These are phyloP conservation scores for Prunella vulgaris DNA, from an alignment of 257 asterid species.

Conservation along the genomic window DNA sequence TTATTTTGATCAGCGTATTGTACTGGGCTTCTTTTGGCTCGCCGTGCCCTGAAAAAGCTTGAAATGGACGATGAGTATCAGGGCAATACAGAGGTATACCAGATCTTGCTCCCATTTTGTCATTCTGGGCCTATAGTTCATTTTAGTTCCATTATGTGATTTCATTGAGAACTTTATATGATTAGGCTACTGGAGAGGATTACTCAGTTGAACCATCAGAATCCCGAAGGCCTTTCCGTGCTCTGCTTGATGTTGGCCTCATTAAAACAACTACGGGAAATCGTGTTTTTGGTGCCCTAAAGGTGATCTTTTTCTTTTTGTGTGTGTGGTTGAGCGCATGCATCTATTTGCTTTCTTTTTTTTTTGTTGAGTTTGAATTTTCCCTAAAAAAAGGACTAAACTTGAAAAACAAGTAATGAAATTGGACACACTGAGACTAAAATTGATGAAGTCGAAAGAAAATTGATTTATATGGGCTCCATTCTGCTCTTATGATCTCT, in stretches of 20 bases:
- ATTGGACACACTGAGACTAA: too few relatives aligned
- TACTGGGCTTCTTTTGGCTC: slow-evolving; percentile 74
- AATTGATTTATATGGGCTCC: too few relatives aligned
- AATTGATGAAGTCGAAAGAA: too few relatives aligned
- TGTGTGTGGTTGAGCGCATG: not conserved
- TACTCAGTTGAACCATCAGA: slow-evolving; percentile 70
- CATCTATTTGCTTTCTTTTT: not conserved
- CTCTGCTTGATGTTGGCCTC: slow-evolving; percentile 68
- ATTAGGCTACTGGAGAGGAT: slow-evolving; percentile 67
- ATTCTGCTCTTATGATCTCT: not conserved
- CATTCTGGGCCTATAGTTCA: not conserved
- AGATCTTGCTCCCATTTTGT: not conserved
- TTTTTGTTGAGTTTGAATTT: too few relatives aligned
- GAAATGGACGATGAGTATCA: slow-evolving; percentile 68
- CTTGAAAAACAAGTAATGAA: too few relatives aligned
- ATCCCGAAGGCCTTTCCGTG: slow-evolving; percentile 63
- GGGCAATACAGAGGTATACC: slow-evolving; percentile 63
- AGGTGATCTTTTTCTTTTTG: slow-evolving; percentile 29
- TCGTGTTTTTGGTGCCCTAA: slow-evolving; percentile 71
- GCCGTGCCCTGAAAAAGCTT: slow-evolving; percentile 67
- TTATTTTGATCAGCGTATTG: slow-evolving; percentile 47
- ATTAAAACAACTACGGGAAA: slow-evolving; percentile 63
- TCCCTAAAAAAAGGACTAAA: too few relatives aligned
- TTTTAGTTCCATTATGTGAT: not conserved
- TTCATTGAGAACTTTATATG: not conserved